Conservation (phyloP, 768 basidiomycete species). For the Tulasnella sp. region DNA sequence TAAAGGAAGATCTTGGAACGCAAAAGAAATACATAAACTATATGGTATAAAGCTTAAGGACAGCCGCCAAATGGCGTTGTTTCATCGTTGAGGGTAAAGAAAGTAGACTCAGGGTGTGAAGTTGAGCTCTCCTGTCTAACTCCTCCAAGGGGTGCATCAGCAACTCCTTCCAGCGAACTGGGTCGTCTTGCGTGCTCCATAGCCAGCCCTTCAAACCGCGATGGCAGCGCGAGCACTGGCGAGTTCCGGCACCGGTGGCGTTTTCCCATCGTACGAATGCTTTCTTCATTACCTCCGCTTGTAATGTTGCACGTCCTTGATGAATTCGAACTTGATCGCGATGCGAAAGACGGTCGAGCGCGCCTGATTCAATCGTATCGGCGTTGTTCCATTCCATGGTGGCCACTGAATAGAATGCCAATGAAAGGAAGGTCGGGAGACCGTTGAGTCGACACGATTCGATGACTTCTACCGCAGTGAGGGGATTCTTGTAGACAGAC, state of each 20-base stretch:
- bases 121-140: not conserved
- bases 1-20: too few species aligned
- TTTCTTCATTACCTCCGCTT: not conserved
- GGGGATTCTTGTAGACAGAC: not conserved
- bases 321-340: not conserved
- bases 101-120: not conserved
- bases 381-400: not conserved
- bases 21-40: too few species aligned
- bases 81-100: too few species aligned
- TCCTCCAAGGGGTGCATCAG: not conserved
- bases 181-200: too few species aligned
- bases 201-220: too few species aligned
- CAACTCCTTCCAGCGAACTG: too few species aligned
- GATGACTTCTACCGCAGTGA: not conserved
- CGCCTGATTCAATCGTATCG: not conserved
- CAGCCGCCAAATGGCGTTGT: too few species aligned
- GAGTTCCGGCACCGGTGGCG: too few species aligned
- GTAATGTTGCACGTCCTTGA: not conserved
- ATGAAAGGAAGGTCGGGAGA: not conserved
- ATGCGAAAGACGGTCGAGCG: not conserved
- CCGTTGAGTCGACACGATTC: not conserved
- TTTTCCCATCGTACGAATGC: not conserved
- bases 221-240: too few species aligned
- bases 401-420: not conserved
- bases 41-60: too few species aligned